phyloP scores from a whole-genome alignment of 1,284 basidiomycete species.

The Austropuccinia psidii region DNA sequence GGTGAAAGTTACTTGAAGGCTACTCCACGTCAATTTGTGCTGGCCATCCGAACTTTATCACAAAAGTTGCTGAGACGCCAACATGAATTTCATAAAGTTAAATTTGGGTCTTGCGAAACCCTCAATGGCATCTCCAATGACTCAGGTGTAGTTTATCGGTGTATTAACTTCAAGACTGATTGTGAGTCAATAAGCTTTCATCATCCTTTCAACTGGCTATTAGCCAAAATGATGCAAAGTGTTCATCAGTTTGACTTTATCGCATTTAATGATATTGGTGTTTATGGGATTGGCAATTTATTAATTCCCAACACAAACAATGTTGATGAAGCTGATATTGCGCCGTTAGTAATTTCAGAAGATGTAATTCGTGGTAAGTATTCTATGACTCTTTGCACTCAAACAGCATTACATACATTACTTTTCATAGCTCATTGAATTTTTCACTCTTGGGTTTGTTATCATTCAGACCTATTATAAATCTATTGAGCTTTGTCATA shows the following conservation, averaged over 20 bases:
- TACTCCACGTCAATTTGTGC: constrained; percentile 57
- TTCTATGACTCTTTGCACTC: neutral
- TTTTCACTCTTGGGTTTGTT: too few relatives aligned
- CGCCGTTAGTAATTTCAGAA: constrained; percentile 4
- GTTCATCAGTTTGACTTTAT: constrained; percentile 54
- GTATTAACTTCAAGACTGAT: constrained; percentile 38
- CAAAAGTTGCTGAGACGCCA: constrained; percentile 44
- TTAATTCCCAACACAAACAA: constrained; percentile 7
- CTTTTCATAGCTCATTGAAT: too few relatives aligned
- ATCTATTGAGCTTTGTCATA: constrained; percentile 80
- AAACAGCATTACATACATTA: too few relatives aligned
- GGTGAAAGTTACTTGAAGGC: constrained; percentile 67
- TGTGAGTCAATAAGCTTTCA: constrained; percentile 78
- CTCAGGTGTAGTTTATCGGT: constrained; percentile 41
- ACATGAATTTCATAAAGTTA: constrained; percentile 59
- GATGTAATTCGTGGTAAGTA: constrained; percentile 32
- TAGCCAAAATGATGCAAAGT: constrained; percentile 76
- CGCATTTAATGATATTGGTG: constrained; percentile 50
- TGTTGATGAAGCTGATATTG: constrained; percentile 21
- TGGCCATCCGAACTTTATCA: constrained; percentile 63
- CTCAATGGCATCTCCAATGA: constrained; percentile 46
- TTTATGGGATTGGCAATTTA: constrained; percentile 22
- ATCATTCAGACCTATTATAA: constrained; percentile 80
- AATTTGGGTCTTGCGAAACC: constrained; percentile 60
- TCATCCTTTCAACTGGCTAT: constrained; percentile 83